These are phyloP conservation scores for Pseudopithomyces maydicus DNA, from an alignment of 2,329 filamentous ascomycete species.

Conservation along the genomic window DNA sequence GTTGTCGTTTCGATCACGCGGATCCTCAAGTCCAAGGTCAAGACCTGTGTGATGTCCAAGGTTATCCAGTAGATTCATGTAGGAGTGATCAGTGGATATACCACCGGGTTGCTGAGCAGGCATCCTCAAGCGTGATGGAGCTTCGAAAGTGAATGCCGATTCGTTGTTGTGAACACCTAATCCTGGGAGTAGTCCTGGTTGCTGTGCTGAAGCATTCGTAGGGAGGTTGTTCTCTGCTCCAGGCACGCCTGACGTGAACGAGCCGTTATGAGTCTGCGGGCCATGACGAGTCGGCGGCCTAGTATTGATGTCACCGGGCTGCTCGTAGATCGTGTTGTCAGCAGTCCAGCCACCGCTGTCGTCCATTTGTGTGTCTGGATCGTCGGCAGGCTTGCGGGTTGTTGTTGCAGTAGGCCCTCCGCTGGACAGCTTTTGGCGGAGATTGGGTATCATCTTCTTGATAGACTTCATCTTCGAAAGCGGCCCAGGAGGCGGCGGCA, in stretches of 20 bases:
- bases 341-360: constrained; percentile 17
- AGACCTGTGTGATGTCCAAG: constrained; percentile 27
- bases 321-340: background rate
- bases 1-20: constrained; percentile 19
- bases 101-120: constrained; percentile 7
- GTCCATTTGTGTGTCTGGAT: constrained; percentile 18
- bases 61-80: constrained; percentile 38
- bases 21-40: constrained; percentile 34
- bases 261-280: constrained; percentile 5
- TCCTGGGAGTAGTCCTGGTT: constrained; percentile 7
- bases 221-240: constrained; percentile 15
- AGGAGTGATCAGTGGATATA: constrained; percentile 31
- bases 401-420: constrained; percentile 9
- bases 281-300: constrained; percentile 5
- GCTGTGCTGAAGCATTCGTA: background rate
- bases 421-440: constrained; percentile 29
- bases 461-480: constrained; percentile 33
- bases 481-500: constrained; percentile 45
- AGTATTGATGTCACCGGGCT: background rate
- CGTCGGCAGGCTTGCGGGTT: background rate
- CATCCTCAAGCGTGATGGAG: constrained; percentile 22
- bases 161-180: constrained; percentile 11
- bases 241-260: constrained; percentile 34
- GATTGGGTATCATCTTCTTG: constrained; percentile 27
- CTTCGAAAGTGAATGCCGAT: constrained; percentile 24